Percentiles rank a stretch among this genome's conserved stretches.
phyloP scores from a whole-genome alignment of 1,139 yeast species.

The Hyphopichia wangnamkhiaoensis region DNA sequence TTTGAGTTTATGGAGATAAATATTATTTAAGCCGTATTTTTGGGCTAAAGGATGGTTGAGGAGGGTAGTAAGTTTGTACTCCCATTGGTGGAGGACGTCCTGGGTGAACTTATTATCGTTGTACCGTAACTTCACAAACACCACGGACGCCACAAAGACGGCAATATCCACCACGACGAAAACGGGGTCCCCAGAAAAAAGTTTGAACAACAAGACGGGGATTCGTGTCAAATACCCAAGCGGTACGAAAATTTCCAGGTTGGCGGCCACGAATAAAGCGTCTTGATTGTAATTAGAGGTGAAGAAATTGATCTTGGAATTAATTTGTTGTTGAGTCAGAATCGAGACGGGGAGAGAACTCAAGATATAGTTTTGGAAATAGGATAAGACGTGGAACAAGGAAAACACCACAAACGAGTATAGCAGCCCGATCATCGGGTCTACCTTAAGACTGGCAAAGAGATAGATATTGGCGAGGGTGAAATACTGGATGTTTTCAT shows the following conservation, averaged over 20 bases:
- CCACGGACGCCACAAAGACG: constrained; percentile 30
- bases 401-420: constrained; percentile 59
- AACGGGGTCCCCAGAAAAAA: constrained; percentile 18
- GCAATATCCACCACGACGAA: constrained; percentile 18
- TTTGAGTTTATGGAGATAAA: constrained; percentile 11
- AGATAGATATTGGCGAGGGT: constrained; percentile 41
- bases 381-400: constrained; percentile 54
- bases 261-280: constrained; percentile 49
- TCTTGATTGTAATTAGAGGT: constrained; percentile 44
- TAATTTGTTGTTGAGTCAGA: constrained; percentile 21
- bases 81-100: constrained; percentile 40
- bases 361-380: constrained; percentile 40
- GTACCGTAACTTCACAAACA: constrained; percentile 48
- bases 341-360: constrained; percentile 20
- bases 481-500: constrained; percentile 55
- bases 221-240: constrained; percentile 18
- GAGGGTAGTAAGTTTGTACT: constrained; percentile 21
- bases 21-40: constrained; percentile 14
- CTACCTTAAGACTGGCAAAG: constrained; percentile 29
- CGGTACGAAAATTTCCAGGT: constrained; percentile 39
- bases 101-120: constrained; percentile 44
- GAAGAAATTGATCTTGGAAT: constrained; percentile 30
- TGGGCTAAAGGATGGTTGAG: constrained; percentile 24
- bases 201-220: constrained; percentile 13
- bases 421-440: constrained; percentile 38